phyloP scores from a whole-genome alignment of 2,329 filamentous ascomycete species.

The Colletotrichum kahawae region DNA sequence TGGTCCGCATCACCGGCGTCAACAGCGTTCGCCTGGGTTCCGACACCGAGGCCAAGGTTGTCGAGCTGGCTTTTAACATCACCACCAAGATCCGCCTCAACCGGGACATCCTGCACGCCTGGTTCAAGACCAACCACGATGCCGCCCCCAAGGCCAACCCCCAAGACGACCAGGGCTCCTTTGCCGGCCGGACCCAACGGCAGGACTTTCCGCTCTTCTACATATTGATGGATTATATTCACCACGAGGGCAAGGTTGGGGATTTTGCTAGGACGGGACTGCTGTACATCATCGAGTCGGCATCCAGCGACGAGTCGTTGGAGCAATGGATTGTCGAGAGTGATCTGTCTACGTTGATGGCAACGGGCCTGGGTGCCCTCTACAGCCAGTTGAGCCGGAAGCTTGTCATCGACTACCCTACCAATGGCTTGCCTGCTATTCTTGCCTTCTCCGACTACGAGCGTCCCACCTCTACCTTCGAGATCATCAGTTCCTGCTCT shows the following conservation, averaged over 20 bases:
- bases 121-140: constrained; percentile 75
- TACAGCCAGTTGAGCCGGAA: constrained; percentile 75
- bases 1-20: constrained; percentile 77
- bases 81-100: constrained; percentile 94
- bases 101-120: constrained; percentile 84
- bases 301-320: constrained; percentile 78
- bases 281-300: constrained; percentile 94
- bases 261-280: constrained; percentile 95
- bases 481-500: constrained; percentile 77
- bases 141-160: constrained; percentile 39
- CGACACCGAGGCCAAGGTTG: constrained; percentile 86
- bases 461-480: constrained; percentile 70
- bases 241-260: constrained; percentile 91
- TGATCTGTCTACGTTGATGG: constrained; percentile 96
- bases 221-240: constrained; percentile 93
- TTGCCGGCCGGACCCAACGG: constrained; percentile 84
- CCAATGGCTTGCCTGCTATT: constrained; percentile 79
- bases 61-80: constrained; percentile 94
- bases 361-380: constrained; percentile 84
- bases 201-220: constrained; percentile 97
- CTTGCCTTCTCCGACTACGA: constrained; percentile 89
- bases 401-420: constrained; percentile 78
- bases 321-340: constrained; percentile 98
- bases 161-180: constrained; percentile 73
- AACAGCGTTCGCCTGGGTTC: constrained; percentile 75